These are phyloP conservation scores for Plenodomus lindquistii DNA, from an alignment of 2,329 filamentous ascomycete genomes.

Conservation along the genomic window DNA sequence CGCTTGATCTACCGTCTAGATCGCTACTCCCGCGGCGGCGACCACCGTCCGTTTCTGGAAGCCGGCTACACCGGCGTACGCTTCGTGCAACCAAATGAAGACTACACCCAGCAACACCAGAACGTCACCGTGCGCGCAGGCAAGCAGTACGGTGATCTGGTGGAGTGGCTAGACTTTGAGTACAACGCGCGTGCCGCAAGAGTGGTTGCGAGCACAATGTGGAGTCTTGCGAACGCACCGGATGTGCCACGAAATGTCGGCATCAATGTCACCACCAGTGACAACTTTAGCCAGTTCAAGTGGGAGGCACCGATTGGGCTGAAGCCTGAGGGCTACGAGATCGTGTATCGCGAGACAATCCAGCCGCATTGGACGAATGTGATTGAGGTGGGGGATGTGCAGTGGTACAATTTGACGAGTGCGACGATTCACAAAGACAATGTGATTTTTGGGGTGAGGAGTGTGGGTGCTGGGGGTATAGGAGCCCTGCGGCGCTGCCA, in stretches of 20 bases:
- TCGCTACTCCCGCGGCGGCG: slow-evolving; percentile 60
- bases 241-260: slow-evolving; percentile 56
- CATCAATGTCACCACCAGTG: slow-evolving; percentile 51
- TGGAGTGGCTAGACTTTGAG: slow-evolving; percentile 62
- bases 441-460: slow-evolving; percentile 60
- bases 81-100: slow-evolving; percentile 62
- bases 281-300: slow-evolving; percentile 57
- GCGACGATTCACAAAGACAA: slow-evolving; percentile 61
- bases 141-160: slow-evolving; percentile 59
- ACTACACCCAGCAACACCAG: slow-evolving; percentile 63
- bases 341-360: slow-evolving; percentile 59
- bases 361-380: slow-evolving; percentile 56
- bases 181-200: slow-evolving; percentile 58
- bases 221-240: slow-evolving; percentile 58
- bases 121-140: slow-evolving; percentile 55
- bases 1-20: slow-evolving; percentile 61
- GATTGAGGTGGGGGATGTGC: slow-evolving; percentile 54
- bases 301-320: slow-evolving; percentile 51
- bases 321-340: slow-evolving; percentile 55
- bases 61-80: slow-evolving; percentile 60
- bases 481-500: slow-evolving; percentile 54
- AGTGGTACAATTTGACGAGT: slow-evolving; percentile 39
- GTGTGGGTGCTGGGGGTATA: slow-evolving; percentile 56
- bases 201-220: slow-evolving; percentile 60
- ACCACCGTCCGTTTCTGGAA: slow-evolving; percentile 60